Evolutionary conservation across 2,329 filamentous ascomycete species (phyloP).

Genomic region (Aspergillus sp.): DNA sequence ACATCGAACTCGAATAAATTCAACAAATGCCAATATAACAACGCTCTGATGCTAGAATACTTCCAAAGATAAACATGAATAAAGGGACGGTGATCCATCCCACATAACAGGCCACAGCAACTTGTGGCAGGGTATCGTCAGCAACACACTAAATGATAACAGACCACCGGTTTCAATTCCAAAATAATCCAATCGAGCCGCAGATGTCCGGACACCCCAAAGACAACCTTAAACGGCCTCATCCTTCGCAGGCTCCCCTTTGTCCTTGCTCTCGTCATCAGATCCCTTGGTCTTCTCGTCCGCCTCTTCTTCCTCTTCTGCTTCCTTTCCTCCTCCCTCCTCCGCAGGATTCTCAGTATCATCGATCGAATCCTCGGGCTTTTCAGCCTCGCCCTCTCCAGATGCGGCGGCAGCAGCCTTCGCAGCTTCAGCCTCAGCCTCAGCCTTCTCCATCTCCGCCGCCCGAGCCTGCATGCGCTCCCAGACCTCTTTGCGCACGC

Average conservation of each 20-base stretch:
- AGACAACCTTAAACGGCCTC: not conserved
- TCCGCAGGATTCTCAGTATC: constrained; percentile 5
- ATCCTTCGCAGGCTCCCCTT: not conserved
- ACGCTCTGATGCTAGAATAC: too few species aligned
- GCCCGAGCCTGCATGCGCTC: constrained; percentile 48
- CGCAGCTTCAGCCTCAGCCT: constrained; percentile 22
- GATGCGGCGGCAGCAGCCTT: constrained; percentile 10
- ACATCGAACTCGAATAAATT: too few species aligned
- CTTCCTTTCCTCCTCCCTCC: constrained; percentile 4
- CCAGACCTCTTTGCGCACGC: constrained; percentile 68
- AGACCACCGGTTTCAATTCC: too few species aligned
- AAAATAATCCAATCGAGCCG: too few species aligned
- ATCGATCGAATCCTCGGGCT: constrained; percentile 6
- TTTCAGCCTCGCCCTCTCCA: constrained; percentile 9
- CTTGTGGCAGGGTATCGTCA: constrained; percentile 4
- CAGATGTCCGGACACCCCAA: not conserved
- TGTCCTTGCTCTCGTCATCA: constrained; percentile 1
- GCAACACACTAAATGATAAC: not conserved
- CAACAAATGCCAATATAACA: too few species aligned
- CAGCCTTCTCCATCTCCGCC: constrained; percentile 41
- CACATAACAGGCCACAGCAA: constrained; percentile 1
- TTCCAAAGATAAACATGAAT: too few species aligned
- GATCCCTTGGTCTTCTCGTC: constrained; percentile 4
- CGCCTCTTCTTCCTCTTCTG: constrained; percentile 4
- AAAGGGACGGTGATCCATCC: too few species aligned